A percentile compares a stretch with the other conserved stretches of the same genome.
Conservation (phyloP, 192 early-diverging fungal species). For the Helicostylum pulchrum region DNA sequence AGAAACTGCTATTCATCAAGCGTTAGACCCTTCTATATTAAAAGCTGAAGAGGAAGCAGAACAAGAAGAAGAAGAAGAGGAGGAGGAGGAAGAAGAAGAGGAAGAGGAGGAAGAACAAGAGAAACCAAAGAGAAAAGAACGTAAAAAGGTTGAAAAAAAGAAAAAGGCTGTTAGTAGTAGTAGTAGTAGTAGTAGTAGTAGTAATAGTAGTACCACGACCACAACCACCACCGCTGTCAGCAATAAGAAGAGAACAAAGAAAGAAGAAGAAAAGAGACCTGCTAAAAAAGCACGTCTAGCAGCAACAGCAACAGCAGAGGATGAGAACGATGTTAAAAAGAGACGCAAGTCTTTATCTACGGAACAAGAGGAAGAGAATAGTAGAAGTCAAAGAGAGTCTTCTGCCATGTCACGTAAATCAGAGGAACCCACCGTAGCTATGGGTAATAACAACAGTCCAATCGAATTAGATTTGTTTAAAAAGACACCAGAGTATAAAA, state of each 20-base stretch:
- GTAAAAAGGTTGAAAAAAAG: slow-evolving; percentile 5
- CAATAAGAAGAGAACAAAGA: slow-evolving; percentile 8
- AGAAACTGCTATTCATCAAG: slow-evolving; percentile 31
- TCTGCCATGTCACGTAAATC: slow-evolving; percentile 5
- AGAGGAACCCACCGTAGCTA: background rate
- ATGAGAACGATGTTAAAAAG: slow-evolving; percentile 6
- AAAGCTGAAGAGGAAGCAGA: slow-evolving; percentile 15
- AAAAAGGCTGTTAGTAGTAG: background rate
- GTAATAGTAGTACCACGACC: no score
- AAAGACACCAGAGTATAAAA: slow-evolving; percentile 19
- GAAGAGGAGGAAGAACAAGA: slow-evolving; percentile 15
- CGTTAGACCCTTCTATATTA: slow-evolving; percentile 32
- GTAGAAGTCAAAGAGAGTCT: background rate
- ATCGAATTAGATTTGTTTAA: slow-evolving; percentile 1
- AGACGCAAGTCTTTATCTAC: slow-evolving; percentile 20
- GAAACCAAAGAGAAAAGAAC: slow-evolving; percentile 8
- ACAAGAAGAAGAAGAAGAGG: slow-evolving; percentile 19
- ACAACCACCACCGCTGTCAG: background rate
- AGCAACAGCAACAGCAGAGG: no score
- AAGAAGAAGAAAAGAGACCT: slow-evolving; percentile 11
- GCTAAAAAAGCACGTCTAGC: slow-evolving; percentile 3
- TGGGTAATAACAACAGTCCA: background rate
- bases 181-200: background rate
- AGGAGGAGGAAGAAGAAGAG: slow-evolving; percentile 25
- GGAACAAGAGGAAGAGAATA: slow-evolving; percentile 20